Evolutionary conservation across 139 green algal species (phyloP).

Genomic region (Tetraselmis striata): DNA sequence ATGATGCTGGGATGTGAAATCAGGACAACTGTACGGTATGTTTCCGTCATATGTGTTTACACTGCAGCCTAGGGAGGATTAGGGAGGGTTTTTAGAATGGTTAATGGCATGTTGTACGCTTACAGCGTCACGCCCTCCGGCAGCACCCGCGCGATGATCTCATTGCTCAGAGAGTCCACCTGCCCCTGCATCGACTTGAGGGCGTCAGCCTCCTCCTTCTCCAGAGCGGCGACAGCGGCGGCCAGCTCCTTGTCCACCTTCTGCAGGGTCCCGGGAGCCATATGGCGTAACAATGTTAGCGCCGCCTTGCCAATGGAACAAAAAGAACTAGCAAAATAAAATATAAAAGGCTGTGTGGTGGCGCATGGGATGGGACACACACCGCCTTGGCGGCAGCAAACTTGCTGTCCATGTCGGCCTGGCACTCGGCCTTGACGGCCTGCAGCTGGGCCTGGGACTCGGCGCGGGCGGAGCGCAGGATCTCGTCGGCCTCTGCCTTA

Average conservation of each 20-base stretch:
- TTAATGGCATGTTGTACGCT: no score
- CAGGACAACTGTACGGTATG: no score
- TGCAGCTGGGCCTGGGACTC: slow-evolving; percentile 37
- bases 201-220: slow-evolving; percentile 65
- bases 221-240: slow-evolving; percentile 44
- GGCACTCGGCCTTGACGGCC: slow-evolving; percentile 30
- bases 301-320: no score
- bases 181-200: slow-evolving; percentile 63
- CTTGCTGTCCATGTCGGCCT: background rate
- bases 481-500: slow-evolving; percentile 39
- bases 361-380: no score
- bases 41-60: no score
- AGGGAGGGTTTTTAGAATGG: no score
- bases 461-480: slow-evolving; percentile 44
- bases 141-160: slow-evolving; percentile 75
- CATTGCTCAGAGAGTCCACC: slow-evolving; percentile 34
- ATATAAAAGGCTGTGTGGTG: no score
- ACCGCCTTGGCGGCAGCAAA: background rate
- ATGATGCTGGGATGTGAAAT: no score
- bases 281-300: no score
- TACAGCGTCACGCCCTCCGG: slow-evolving; percentile 69
- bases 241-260: slow-evolving; percentile 57
- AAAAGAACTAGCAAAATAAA: no score
- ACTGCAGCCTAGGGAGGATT: no score
- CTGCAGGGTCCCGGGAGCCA: slow-evolving; percentile 12